A percentile compares a stretch with the other conserved stretches of the same genome.
Conservation (phyloP, 2,329 filamentous ascomycete species). For the Corynespora cassiicola region DNA sequence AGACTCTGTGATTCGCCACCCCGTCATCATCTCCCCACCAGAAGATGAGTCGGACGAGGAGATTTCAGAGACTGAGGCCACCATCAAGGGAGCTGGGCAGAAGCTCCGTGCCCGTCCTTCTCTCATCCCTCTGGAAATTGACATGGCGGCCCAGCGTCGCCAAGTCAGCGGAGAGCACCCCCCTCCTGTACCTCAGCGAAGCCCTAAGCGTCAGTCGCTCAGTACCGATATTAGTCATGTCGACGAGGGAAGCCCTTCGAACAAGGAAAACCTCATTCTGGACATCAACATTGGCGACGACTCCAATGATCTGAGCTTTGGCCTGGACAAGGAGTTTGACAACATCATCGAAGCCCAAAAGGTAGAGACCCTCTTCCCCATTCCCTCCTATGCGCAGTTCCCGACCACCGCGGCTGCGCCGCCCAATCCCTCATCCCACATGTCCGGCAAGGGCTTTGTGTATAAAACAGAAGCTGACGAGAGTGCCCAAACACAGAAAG, state of each 20-base stretch:
- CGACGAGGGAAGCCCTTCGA: slow-evolving; percentile 37
- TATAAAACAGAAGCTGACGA: slow-evolving; percentile 52
- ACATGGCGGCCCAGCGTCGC: slow-evolving; percentile 86
- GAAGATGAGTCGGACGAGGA: slow-evolving; percentile 62
- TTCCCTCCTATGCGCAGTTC: slow-evolving; percentile 40
- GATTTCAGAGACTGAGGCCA: slow-evolving; percentile 83
- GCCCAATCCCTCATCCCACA: slow-evolving; percentile 25
- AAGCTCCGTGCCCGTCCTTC: slow-evolving; percentile 90
- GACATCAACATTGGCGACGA: slow-evolving; percentile 80
- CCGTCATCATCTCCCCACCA: slow-evolving; percentile 52
- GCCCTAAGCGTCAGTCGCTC: slow-evolving; percentile 46
- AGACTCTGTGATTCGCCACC: slow-evolving; percentile 87
- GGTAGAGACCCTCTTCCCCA: slow-evolving; percentile 67
- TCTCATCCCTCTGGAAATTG: slow-evolving; percentile 81
- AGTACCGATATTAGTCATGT: slow-evolving; percentile 39
- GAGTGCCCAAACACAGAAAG: slow-evolving; percentile 75
- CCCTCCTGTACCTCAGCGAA: slow-evolving; percentile 48
- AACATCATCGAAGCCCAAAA: slow-evolving; percentile 96
- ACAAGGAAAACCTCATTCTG: slow-evolving; percentile 60
- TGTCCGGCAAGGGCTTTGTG: slow-evolving; percentile 35
- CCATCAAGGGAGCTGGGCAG: slow-evolving; percentile 86
- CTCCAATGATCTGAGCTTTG: slow-evolving; percentile 76
- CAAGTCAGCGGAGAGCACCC: slow-evolving; percentile 78
- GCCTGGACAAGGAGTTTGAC: slow-evolving; percentile 91
- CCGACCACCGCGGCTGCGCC: slow-evolving; percentile 29